Conservation (phyloP, 1,284 basidiomycete species). For the Puccinia novopanici region DNA sequence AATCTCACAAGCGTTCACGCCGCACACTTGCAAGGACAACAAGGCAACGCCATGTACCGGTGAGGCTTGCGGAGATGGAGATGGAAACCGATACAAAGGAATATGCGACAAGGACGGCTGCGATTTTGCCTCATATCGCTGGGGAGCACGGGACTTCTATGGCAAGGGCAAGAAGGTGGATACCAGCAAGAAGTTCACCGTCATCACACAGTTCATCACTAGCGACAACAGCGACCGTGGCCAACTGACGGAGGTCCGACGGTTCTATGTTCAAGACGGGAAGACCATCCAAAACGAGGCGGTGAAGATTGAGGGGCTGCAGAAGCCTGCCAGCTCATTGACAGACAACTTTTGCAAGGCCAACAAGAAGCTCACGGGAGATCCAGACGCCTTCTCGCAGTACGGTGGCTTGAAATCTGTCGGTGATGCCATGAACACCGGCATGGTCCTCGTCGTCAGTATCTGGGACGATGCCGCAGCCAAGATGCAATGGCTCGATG, state of each 20-base stretch:
- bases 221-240: neutral
- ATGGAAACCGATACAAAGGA: conserved; percentile 13
- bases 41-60: neutral
- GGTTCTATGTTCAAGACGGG: conserved; percentile 16
- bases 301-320: neutral
- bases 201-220: conserved; percentile 36
- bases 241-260: neutral
- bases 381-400: neutral
- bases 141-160: conserved; percentile 24
- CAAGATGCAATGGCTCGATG: conserved; percentile 33
- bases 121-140: conserved; percentile 34
- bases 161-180: conserved; percentile 24
- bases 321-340: neutral
- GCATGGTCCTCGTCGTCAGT: conserved; percentile 38
- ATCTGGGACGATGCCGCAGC: conserved; percentile 26
- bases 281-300: neutral
- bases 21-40: neutral
- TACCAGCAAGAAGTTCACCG: conserved; percentile 17
- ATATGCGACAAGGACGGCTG: conserved; percentile 33
- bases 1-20: conserved; percentile 11
- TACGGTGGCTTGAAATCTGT: conserved; percentile 19
- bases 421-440: conserved; percentile 16
- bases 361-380: neutral
- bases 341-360: conserved; percentile 19
- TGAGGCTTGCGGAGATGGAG: conserved; percentile 5